Evolutionary conservation across 768 basidiomycete species (phyloP).

Genomic region (Boletellus sp.): DNA sequence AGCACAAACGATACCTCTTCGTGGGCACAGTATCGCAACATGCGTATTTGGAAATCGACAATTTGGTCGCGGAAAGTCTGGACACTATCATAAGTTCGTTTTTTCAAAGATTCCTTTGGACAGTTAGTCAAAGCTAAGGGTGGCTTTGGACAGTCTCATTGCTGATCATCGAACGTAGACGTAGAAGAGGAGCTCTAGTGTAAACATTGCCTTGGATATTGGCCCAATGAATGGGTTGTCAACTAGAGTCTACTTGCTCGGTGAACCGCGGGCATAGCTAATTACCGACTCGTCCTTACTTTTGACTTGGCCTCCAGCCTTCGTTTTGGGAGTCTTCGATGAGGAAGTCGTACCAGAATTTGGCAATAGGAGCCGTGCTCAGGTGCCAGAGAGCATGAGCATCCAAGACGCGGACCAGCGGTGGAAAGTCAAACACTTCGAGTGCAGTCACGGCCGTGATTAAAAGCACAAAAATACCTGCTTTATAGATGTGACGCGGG

Average conservation of each 20-base stretch:
- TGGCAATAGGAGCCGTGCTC: slow-evolving; percentile 71
- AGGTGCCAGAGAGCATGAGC: slow-evolving; percentile 95
- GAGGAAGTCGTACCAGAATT: slow-evolving; percentile 85
- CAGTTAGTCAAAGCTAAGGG: slow-evolving; percentile 1
- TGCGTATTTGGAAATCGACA: slow-evolving; percentile 36
- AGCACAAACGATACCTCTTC: slow-evolving; percentile 32
- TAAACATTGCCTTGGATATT: slow-evolving; percentile 1
- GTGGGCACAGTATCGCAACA: slow-evolving; percentile 35
- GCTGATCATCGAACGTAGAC: slow-evolving; percentile 29
- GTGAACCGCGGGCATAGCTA: neutral
- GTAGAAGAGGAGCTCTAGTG: slow-evolving; percentile 14
- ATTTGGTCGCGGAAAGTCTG: slow-evolving; percentile 29
- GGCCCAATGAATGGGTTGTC: slow-evolving; percentile 1
- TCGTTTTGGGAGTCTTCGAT: slow-evolving; percentile 66
- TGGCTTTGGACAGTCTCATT: slow-evolving; percentile 27
- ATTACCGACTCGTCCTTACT: slow-evolving; percentile 17
- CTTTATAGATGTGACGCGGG: slow-evolving; percentile 50
- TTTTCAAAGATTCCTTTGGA: neutral
- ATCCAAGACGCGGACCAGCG: slow-evolving; percentile 70
- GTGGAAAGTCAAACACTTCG: slow-evolving; percentile 91
- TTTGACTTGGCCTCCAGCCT: slow-evolving; percentile 55
- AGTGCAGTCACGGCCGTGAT: slow-evolving; percentile 74
- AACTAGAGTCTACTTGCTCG: slow-evolving; percentile 14
- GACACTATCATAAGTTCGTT: slow-evolving; percentile 36
- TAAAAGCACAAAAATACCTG: slow-evolving; percentile 58